Conservation (phyloP, 306 rosid genomes). For the Mimosa bimucronata region DNA sequence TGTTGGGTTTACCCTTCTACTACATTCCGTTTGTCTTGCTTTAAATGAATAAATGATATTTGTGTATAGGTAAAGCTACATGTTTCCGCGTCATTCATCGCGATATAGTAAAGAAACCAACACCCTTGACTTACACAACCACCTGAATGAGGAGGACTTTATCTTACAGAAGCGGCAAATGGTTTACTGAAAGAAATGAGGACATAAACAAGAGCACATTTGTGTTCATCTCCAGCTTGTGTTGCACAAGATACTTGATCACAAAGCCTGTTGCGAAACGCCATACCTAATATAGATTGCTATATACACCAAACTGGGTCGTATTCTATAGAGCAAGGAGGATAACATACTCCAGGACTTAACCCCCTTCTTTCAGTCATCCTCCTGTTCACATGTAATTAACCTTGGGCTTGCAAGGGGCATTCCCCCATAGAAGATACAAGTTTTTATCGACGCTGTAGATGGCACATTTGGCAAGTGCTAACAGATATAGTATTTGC, state of each 20-base stretch:
- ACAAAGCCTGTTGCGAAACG: conserved; percentile 47
- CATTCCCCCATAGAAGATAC: conserved; percentile 13
- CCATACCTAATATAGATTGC: conserved; percentile 14
- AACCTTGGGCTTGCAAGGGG: conserved; percentile 13
- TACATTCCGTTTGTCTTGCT: neutral
- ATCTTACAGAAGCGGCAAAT: conserved; percentile 32
- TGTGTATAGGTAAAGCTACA: no score
- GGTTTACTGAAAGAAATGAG: conserved; percentile 30
- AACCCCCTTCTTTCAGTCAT: conserved; percentile 32
- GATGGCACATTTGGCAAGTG: conserved; percentile 51
- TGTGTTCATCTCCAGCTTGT: conserved; percentile 41
- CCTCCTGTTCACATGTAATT: conserved; percentile 16
- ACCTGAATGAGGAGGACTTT: conserved; percentile 18
- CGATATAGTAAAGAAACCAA: conserved; percentile 24
- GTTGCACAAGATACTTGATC: conserved; percentile 34
- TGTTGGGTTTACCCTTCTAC: neutral
- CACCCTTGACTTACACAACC: conserved; percentile 23
- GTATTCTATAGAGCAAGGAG: conserved; percentile 26
- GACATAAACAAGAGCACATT: conserved; percentile 40
- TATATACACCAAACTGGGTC: conserved; percentile 48
- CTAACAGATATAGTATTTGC: conserved; percentile 43
- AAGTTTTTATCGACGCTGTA: conserved; percentile 42
- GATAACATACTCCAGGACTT: conserved; percentile 28
- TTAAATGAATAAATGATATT: neutral
- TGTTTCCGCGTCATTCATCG: conserved; percentile 23